A percentile compares a stretch with the other conserved stretches of the same genome.
These are phyloP conservation scores for Aureobasidium sp. DNA, from an alignment of 2,329 filamentous ascomycete species.

Conservation along the genomic window DNA sequence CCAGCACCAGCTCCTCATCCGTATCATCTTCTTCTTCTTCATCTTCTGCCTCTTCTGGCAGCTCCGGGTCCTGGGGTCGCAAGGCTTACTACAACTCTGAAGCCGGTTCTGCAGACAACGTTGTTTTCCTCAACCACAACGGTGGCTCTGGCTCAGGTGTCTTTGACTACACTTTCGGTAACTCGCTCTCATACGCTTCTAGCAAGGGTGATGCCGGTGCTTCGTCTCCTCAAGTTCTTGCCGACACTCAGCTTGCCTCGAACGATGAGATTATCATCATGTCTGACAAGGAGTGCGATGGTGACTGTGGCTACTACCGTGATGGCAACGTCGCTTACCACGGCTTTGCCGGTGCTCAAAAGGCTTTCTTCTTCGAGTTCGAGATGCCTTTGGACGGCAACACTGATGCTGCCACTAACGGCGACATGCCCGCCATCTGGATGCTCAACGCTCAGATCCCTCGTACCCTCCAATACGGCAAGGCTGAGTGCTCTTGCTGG, in stretches of 20 bases:
- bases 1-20: constrained; percentile 18
- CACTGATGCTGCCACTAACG: constrained; percentile 34
- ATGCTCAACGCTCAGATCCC: constrained; percentile 67
- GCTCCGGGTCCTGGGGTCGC: constrained; percentile 28
- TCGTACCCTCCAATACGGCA: constrained; percentile 61
- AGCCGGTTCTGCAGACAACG: constrained; percentile 40
- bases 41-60: constrained; percentile 19
- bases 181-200: constrained; percentile 51
- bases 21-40: constrained; percentile 19
- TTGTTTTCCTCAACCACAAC: constrained; percentile 53
- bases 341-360: constrained; percentile 63
- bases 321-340: constrained; percentile 43
- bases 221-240: constrained; percentile 43
- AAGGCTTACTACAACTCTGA: constrained; percentile 32
- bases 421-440: constrained; percentile 65
- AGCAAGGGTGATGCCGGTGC: constrained; percentile 42
- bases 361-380: constrained; percentile 69
- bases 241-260: constrained; percentile 44
- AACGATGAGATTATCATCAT: constrained; percentile 47
- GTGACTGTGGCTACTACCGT: constrained; percentile 34
- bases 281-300: constrained; percentile 43
- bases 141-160: constrained; percentile 51
- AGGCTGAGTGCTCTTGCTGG: constrained; percentile 64
- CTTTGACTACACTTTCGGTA: constrained; percentile 49
- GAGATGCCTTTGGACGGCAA: constrained; percentile 59